Evolutionary conservation across 2,329 filamentous ascomycete species (phyloP), one percentile per base, ranked within the genome.

Genomic region (Fusarium buharicum): DNA sequence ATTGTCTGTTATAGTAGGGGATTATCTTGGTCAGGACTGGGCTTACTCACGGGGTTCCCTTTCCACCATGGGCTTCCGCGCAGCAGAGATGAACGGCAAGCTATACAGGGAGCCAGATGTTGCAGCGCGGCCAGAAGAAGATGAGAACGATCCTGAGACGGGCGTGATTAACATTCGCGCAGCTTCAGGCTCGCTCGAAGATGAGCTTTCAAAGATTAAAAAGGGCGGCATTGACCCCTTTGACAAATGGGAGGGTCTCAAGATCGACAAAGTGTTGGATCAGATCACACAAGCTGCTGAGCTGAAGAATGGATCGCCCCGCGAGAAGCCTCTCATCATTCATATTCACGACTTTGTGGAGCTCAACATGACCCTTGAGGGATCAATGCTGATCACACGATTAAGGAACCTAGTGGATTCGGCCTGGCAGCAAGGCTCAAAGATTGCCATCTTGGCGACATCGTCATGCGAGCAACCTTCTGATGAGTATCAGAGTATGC

Each of bases 271-370:
- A 28, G 79, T 84, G 7, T 67, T 90, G 37, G 84, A 87, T 41
- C 78, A 82, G 41, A 75, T 90, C n/a, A 75, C 88, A 22, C 75
- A 77, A 39, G 78, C 82, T 3, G 78, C 81, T 4, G 76, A 82
- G 22, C 52, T 71, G 17, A 77, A 75, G 52, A 63, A 73, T 17
- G 66, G 73, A 6, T 59, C 64, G 24, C 41, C 64, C 7, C 69
- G 72, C 67, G 72, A 69, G 72, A 81, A 73, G 18, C 82, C 81
- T 20, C 82, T 93, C 8, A 88, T 98, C 55, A 81, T 96, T 34
- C 92, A 92, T 67, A 78, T 97, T 12, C 86, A 90, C 72, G 92
- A 98, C 73, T 90, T 92, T 70, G 87, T 90, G 49, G 91, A 96
- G 62, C 81, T 99, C 9, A 86, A 84, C 67, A 84, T 85, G 70